Evolutionary conservation across 1,284 basidiomycete genomes (phyloP).

Genomic region (Cutaneotrichosporon sp.): DNA sequence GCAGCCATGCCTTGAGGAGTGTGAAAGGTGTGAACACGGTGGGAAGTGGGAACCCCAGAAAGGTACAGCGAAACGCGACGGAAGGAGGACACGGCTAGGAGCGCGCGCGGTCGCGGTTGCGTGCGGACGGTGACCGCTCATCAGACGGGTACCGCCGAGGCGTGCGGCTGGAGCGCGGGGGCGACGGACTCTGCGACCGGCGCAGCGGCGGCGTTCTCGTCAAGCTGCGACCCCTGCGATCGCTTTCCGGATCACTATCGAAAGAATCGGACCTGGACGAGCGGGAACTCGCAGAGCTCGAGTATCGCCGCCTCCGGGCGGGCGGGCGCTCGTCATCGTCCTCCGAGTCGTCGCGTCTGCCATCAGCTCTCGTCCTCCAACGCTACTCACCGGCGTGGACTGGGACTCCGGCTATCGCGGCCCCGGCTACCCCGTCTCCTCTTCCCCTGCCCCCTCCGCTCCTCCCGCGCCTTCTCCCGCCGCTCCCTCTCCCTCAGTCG

Average conservation of each 20-base stretch:
- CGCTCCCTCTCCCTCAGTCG: slow-evolving; percentile 16
- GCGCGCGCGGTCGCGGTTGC: not conserved
- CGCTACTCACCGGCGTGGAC: not conserved
- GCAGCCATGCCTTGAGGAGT: not conserved
- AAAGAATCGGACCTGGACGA: too few relatives aligned
- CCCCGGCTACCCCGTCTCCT: not conserved
- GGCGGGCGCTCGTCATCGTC: not conserved
- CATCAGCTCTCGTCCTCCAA: too few relatives aligned
- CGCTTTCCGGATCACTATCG: not conserved
- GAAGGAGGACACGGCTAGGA: too few relatives aligned
- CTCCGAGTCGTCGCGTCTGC: too few relatives aligned
- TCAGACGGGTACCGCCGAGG: not conserved
- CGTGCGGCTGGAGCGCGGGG: not conserved
- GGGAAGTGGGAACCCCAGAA: too few relatives aligned
- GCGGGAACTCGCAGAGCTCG: not conserved
- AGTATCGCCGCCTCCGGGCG: not conserved
- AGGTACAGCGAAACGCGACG: too few relatives aligned
- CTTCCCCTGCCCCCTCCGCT: not conserved
- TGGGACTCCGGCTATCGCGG: too few relatives aligned
- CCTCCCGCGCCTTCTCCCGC: slow-evolving; percentile 8
- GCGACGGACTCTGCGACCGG: too few relatives aligned
- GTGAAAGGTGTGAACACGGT: not conserved
- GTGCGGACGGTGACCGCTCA: not conserved
- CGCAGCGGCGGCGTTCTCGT: too few relatives aligned
- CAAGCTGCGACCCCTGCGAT: too few relatives aligned